Evolutionary conservation across 1,284 basidiomycete genomes (phyloP), one percentile per base, ranked within the genome.

Genomic region (Moesziomyces parantarcticus): DNA sequence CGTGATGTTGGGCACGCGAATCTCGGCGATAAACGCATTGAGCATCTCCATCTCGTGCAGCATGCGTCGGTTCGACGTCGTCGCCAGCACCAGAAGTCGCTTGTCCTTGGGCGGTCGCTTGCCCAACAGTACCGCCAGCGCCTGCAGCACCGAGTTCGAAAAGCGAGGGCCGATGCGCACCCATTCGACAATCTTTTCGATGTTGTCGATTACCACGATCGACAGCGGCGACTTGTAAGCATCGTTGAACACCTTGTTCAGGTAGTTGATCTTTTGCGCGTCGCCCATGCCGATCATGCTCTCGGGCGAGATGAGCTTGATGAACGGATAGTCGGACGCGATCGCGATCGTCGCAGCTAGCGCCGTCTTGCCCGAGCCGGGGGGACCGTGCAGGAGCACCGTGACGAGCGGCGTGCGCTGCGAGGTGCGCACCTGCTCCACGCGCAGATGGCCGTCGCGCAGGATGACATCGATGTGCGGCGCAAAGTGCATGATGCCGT

Each of bases 81-180:
- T 99, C 1, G 93, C 94, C 60, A 99, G 88, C 75, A 99, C 89
- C 48, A 99, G 87, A 16, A 99, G 88, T 23, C 97, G 92, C 21
- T 93, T 93, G 70, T 91, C 94, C 91, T 98, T 97, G 1, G 97
- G 97, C 49, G 97, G 97, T 72, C 92, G 88, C 77, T 92, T 91
- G 60, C 89, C 90, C 67, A 99, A 89, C 29, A 99, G 87, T 0
- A 99, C 95, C 51, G 97, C 87, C 18, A 99, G 86, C 0, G 95
- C 89, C 85, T 99, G 97, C 36, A 99, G 86, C 11, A 99, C 93
- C 14, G 91, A 87, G 83, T 99, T 99, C 3, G 94, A 97, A 87
- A 98, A 99, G 52, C 95, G 88, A 16, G 92, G 94, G 1, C 96
- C 96, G 85, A 99, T 92, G 5, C 95, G 94, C n/a, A 95, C 95